Conservation (phyloP, 306 rosid species). For the Malus domestica region DNA sequence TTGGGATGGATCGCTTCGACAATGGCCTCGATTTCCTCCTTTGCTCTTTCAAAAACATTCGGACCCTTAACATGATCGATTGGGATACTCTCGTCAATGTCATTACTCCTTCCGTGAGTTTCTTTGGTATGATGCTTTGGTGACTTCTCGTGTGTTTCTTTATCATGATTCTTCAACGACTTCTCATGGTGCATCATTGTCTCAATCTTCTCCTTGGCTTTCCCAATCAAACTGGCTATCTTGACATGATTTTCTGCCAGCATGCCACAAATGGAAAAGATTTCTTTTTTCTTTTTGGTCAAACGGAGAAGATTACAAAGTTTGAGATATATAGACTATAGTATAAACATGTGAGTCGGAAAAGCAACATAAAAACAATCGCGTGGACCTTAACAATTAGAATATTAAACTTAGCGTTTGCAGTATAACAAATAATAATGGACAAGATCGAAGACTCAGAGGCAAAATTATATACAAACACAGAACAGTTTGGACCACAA, state of each 20-base stretch:
- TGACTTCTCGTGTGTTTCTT: slow-evolving; percentile 30
- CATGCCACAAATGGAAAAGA: slow-evolving; percentile 3
- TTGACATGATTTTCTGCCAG: slow-evolving; percentile 32
- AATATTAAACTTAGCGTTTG: neutral
- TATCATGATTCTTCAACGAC: slow-evolving; percentile 34
- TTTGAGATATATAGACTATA: neutral
- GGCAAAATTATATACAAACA: neutral
- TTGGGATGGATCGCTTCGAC: slow-evolving; percentile 46
- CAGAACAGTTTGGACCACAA: neutral
- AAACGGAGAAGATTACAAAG: neutral
- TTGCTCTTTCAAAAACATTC: slow-evolving; percentile 49
- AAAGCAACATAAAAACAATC: neutral
- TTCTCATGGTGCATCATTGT: slow-evolving; percentile 39
- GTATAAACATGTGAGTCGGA: neutral
- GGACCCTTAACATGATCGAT: slow-evolving; percentile 51
- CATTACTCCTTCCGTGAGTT: slow-evolving; percentile 59
- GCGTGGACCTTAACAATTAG: neutral
- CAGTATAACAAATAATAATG: neutral
- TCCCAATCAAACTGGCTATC: slow-evolving; percentile 24
- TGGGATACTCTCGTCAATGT: slow-evolving; percentile 53
- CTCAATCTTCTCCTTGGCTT: slow-evolving; percentile 48
- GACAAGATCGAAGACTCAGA: neutral
- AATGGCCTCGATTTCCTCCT: slow-evolving; percentile 73
- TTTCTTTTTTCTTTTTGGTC: neutral
- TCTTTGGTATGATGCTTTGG: slow-evolving; percentile 42